Percentiles rank a stretch among this genome's conserved stretches.
Conservation (phyloP, 2,329 filamentous ascomycete genomes). For the Rhinocladiella similis region DNA sequence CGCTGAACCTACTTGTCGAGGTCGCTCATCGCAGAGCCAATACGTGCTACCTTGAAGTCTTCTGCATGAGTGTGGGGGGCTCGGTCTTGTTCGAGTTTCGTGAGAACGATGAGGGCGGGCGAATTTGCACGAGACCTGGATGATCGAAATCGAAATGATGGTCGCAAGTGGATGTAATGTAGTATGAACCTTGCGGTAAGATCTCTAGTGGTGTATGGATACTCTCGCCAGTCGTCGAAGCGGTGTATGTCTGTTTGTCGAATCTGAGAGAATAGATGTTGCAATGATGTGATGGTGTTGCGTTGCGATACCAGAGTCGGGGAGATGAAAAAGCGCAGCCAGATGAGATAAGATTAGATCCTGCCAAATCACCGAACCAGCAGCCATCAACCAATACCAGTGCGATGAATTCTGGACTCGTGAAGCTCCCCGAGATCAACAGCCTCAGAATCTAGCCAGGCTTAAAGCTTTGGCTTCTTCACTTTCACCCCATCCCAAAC, state of each 20-base stretch:
- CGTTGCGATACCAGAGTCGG: too few relatives aligned
- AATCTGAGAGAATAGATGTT: background rate
- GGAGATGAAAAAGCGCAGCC: background rate
- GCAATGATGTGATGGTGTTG: background rate
- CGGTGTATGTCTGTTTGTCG: too few relatives aligned
- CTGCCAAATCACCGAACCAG: background rate
- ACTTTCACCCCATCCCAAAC: too few relatives aligned
- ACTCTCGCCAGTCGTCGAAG: too few relatives aligned
- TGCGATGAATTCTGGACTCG: too few relatives aligned
- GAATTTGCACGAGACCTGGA: conserved; percentile 2
- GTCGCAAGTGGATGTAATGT: too few relatives aligned
- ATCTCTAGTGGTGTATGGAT: too few relatives aligned
- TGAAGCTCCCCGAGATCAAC: too few relatives aligned
- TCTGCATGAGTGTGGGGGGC: conserved; percentile 8
- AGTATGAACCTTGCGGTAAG: too few relatives aligned
- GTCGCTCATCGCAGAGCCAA: conserved; percentile 71
- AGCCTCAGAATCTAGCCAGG: too few relatives aligned
- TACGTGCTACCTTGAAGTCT: conserved; percentile 12
- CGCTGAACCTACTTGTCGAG: conserved; percentile 73
- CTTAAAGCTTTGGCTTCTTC: too few relatives aligned
- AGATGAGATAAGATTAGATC: conserved; percentile 2
- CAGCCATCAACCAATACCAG: too few relatives aligned
- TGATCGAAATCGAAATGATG: background rate
- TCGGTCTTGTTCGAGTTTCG: background rate
- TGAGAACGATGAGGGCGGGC: background rate